Evolutionary conservation across 2,329 filamentous ascomycete species (phyloP).

Genomic region (Xylariales sp.): DNA sequence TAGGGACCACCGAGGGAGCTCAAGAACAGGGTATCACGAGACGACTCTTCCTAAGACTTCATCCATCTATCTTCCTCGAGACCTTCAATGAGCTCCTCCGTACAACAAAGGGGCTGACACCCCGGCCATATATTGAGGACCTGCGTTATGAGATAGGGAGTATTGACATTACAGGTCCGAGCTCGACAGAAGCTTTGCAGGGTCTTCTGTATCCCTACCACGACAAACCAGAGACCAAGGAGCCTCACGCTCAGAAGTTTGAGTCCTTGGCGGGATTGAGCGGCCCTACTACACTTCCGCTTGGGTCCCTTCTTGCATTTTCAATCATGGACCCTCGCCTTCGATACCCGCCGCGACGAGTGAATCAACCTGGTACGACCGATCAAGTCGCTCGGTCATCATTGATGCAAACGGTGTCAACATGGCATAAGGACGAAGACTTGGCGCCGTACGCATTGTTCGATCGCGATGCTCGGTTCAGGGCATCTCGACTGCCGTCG

Average conservation of each 20-base stretch:
- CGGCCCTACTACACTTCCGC: constrained; percentile 65
- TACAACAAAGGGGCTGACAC: constrained; percentile 55
- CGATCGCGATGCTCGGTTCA: constrained; percentile 59
- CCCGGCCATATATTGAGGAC: constrained; percentile 61
- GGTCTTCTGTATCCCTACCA: constrained; percentile 58
- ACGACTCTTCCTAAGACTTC: constrained; percentile 66
- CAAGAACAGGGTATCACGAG: constrained; percentile 21
- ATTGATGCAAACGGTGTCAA: constrained; percentile 57
- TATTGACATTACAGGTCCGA: constrained; percentile 59
- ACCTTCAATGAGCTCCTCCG: constrained; percentile 60
- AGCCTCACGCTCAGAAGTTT: constrained; percentile 45
- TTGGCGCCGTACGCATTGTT: constrained; percentile 56
- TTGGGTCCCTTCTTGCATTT: constrained; percentile 67
- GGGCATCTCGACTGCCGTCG: constrained; percentile 61
- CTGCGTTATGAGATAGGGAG: constrained; percentile 63
- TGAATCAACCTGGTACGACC: constrained; percentile 29
- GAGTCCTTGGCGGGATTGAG: constrained; percentile 52
- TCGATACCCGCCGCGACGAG: constrained; percentile 64
- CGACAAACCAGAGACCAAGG: constrained; percentile 25
- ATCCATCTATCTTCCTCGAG: constrained; percentile 75
- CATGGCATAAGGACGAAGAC: constrained; percentile 61
- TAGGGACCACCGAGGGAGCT: background rate
- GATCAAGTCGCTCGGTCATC: constrained; percentile 14
- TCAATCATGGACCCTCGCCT: constrained; percentile 75
- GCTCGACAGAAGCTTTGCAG: constrained; percentile 72